Evolutionary conservation across 129 eudicot genomes (phyloP).

Genomic region (Kitagawia praeruptora): DNA sequence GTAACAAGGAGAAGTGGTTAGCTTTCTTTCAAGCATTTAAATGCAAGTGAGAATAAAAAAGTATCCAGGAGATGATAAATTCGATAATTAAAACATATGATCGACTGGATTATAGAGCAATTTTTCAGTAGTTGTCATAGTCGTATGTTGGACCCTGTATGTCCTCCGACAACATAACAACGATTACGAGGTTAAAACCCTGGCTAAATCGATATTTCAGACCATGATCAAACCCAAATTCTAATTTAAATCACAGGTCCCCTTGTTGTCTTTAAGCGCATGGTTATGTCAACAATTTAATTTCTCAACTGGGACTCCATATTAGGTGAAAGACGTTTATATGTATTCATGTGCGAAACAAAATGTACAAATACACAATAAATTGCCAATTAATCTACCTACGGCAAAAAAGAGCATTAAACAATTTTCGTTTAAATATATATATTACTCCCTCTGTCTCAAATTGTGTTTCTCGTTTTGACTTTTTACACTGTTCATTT

Average conservation of each 20-base stretch:
- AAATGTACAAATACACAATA: not conserved
- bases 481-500: no score
- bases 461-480: no score
- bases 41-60: no score
- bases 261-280: not conserved
- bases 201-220: not conserved
- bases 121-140: not conserved
- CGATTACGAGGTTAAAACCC: not conserved
- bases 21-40: no score
- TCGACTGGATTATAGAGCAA: not conserved
- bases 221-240: not conserved
- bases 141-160: not conserved
- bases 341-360: not conserved
- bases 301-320: not conserved
- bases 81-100: no score
- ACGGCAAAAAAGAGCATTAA: no score
- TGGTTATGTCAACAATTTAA: not conserved
- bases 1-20: no score
- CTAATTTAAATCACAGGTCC: not conserved
- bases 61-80: no score
- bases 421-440: no score
- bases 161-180: not conserved
- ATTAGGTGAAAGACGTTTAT: not conserved
- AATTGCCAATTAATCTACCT: no score
- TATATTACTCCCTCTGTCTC: no score